Evolutionary conservation across 129 eudicot species (phyloP), one percentile per base, ranked within the genome.

Genomic region (Saussurea involucrata): DNA sequence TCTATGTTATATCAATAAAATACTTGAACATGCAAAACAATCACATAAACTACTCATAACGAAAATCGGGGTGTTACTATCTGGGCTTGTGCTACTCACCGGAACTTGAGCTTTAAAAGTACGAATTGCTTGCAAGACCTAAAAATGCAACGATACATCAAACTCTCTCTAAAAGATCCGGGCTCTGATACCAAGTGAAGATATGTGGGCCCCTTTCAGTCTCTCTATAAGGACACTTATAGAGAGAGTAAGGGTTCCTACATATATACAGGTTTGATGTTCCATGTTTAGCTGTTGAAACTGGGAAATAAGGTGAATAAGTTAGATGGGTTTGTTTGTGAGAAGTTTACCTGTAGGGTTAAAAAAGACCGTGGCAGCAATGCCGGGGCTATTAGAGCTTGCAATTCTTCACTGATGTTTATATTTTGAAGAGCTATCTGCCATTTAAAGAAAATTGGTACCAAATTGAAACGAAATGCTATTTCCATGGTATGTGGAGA

Each of bases 301-400:
- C 2, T 37, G 13, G 5, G 18, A 13, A 46, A 53, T 21, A 18
- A 60, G 13, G 65, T 15, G 15, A 33, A 13, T 6, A 15, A 1
- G 5, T 60, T 24, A 1, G 22, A 29, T 32, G 18, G 17, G 4
- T 11, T 61, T 60, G 21, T 31, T 69, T 5, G 63, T 75, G 67
- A 31, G 69, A 69, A 36, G 6, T 68, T 34, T 69, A 90, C 96
- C 96, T 92, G 97, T 71, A 95, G 81, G 73, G 85, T 88, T 3
- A 90, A 46, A 79, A 85, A 95, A 24, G 97, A 79, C 27, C 97
- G 87, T 4, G 99, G 99, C 33, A 95, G 66, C 40, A 92, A 32
- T 15, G 99, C 99, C 6, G 99, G 97, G 80, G 97, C 87, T 71
- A 95, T 87, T 25, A 95, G 68, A 80, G 97, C 95, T 86, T 95